These are phyloP conservation scores for Brassica incana DNA, from an alignment of 345 rosid genomes.

Conservation along the genomic window DNA sequence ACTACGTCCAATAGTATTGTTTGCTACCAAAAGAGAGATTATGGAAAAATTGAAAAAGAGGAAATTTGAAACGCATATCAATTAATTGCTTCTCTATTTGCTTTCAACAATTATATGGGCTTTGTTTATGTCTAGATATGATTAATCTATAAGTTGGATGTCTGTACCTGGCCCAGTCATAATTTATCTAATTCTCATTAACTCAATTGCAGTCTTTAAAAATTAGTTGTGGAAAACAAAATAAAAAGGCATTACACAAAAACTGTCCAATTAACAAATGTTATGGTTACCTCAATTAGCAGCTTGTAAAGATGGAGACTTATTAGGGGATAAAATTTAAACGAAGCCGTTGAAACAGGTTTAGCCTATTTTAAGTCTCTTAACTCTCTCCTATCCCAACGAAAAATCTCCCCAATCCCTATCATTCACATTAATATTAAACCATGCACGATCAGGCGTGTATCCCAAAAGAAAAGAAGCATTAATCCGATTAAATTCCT, in stretches of 20 bases:
- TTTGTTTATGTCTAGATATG: background rate
- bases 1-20: background rate
- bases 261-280: background rate
- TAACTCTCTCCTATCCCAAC: conserved; percentile 6
- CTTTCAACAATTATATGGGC: background rate
- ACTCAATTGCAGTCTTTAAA: background rate
- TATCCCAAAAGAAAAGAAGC: background rate
- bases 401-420: background rate
- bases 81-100: background rate
- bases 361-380: background rate
- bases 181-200: background rate
- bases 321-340: background rate
- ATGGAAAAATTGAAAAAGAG: background rate
- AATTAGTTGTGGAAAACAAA: background rate
- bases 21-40: background rate
- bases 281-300: background rate
- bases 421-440: background rate
- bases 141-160: background rate
- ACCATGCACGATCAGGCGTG: background rate
- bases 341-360: conserved; percentile 1
- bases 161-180: background rate
- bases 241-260: background rate
- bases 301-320: background rate
- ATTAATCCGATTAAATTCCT: background rate
- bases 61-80: background rate